Base-by-base conservation (phyloP, 805 yeast genomes). In the Dipodascus geniculatus region DNA sequence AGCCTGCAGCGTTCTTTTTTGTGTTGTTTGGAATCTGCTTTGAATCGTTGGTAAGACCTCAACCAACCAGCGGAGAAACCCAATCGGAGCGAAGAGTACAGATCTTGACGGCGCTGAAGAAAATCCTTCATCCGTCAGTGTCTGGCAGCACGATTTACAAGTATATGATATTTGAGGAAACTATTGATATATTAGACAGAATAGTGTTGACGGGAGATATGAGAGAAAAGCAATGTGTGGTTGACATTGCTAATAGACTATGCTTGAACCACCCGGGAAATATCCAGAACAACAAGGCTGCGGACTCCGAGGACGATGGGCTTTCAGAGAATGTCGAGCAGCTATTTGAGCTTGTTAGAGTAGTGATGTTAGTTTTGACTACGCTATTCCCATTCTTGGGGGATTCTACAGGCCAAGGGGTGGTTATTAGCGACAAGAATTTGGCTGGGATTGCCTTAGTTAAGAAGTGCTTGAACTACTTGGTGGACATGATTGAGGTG, bases 21-120 rank as follows among this genome's bases (percentile, higher is more conserved):
- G 83, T 89, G 28, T 66, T 90, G 42, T 86, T 85, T 68, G 86
- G 96, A 9, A 85, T 87, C 59, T 87, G 96, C 64, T 74, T 89
- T 50, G 95, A 87, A 60, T 78, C 84, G 0, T 72, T 89, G 56
- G 76, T 84, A 50, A 77, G 75, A 51, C 67, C 69, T 3, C 51
- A 59, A n/a, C 64, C 57, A 16, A 33, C 57, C 1, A 66, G 68
- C 19, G 47, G 48, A 48, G 54, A 57, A 14, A 67, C 67, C 23
- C 67, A 66, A 28, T 53, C 55, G 33, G 56, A 58, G 0, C 51
- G 62, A 11, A 65, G 69, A 22, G 54, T 62, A 28, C 63, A 67
- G 28, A 77, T 82, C 2, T 51, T 70, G 11, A 70, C 71, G 1
- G 81, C 85, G 0, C 65, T 90, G 55, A 70, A 69, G 33, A 74